Conservation (phyloP, 1,284 basidiomycete genomes). For the Amylostereum areolatum region DNA sequence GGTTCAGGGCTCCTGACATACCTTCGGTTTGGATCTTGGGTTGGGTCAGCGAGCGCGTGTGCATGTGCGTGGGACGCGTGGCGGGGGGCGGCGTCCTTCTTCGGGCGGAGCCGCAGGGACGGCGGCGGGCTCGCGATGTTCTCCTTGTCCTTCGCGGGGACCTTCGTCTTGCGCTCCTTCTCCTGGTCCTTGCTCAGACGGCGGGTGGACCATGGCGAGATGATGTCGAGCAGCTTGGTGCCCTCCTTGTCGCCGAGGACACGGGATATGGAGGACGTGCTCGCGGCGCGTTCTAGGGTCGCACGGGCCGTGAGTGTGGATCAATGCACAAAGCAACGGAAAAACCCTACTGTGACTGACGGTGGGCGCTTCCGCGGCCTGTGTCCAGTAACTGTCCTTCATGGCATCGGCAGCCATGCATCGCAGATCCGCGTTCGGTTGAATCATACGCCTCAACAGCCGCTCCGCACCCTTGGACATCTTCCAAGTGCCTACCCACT, state of each 20-base stretch:
- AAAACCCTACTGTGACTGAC: too few relatives aligned
- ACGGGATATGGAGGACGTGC: slow-evolving; percentile 31
- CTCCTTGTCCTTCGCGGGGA: slow-evolving; percentile 10
- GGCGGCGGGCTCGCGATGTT: too few relatives aligned
- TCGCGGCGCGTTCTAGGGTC: not conserved
- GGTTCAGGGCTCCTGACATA: slow-evolving; percentile 7
- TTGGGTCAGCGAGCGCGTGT: slow-evolving; percentile 24
- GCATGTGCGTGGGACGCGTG: not conserved
- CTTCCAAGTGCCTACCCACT: slow-evolving; percentile 79
- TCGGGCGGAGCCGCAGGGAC: too few relatives aligned
- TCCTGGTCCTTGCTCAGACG: slow-evolving; percentile 5
- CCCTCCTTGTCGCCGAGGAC: slow-evolving; percentile 21
- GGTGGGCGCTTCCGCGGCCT: slow-evolving; percentile 9
- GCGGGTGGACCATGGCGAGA: slow-evolving; percentile 28
- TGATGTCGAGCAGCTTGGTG: slow-evolving; percentile 34
- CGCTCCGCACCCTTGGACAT: slow-evolving; percentile 64
- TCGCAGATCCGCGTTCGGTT: slow-evolving; percentile 68
- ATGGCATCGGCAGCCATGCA: slow-evolving; percentile 63
- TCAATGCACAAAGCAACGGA: too few relatives aligned
- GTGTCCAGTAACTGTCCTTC: slow-evolving; percentile 61
- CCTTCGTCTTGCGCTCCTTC: slow-evolving; percentile 7
- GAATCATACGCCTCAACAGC: slow-evolving; percentile 69
- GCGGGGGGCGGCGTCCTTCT: too few relatives aligned
- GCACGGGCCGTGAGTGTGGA: too few relatives aligned
- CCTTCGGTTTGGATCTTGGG: slow-evolving; percentile 17